Conservation (phyloP, 768 basidiomycete species). For the Gloeophyllum trabeum region DNA sequence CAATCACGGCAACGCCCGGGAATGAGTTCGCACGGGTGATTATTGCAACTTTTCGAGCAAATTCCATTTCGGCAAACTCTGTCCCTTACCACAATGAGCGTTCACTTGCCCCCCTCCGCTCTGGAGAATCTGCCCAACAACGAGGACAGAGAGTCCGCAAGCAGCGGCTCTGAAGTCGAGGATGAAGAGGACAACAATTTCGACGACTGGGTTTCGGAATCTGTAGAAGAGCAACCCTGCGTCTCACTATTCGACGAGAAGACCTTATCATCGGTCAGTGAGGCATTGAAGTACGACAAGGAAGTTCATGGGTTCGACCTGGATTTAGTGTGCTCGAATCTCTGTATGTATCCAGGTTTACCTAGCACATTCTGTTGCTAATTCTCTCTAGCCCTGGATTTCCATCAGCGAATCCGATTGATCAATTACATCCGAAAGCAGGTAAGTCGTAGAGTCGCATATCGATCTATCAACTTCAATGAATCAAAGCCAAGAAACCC, state of each 20-base stretch:
- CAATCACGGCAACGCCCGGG: too few species aligned
- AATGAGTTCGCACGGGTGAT: too few species aligned
- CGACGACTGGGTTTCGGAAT: constrained; percentile 77
- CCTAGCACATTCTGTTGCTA: constrained; percentile 5
- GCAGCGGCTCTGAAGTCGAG: background rate
- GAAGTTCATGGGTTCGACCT: constrained; percentile 53
- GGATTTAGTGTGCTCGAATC: constrained; percentile 29
- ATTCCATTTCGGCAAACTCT: too few species aligned
- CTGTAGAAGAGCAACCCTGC: constrained; percentile 38
- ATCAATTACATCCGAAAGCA: constrained; percentile 82
- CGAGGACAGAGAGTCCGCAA: background rate
- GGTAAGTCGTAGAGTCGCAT: constrained; percentile 27
- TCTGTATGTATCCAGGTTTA: constrained; percentile 53
- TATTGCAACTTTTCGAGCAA: too few species aligned
- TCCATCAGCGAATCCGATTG: constrained; percentile 67
- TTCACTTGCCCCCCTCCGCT: background rate
- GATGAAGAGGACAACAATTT: constrained; percentile 47
- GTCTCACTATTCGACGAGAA: constrained; percentile 69
- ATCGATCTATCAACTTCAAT: too few species aligned
- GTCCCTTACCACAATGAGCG: background rate
- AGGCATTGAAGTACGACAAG: constrained; percentile 54
- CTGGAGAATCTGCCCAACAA: background rate
- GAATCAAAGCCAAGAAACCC: constrained; percentile 33
- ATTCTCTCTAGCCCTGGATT: constrained; percentile 51
- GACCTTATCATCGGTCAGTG: constrained; percentile 43